These are phyloP conservation scores for Lathyrus tuberosus DNA, from an alignment of 306 rosid species.

Conservation along the genomic window DNA sequence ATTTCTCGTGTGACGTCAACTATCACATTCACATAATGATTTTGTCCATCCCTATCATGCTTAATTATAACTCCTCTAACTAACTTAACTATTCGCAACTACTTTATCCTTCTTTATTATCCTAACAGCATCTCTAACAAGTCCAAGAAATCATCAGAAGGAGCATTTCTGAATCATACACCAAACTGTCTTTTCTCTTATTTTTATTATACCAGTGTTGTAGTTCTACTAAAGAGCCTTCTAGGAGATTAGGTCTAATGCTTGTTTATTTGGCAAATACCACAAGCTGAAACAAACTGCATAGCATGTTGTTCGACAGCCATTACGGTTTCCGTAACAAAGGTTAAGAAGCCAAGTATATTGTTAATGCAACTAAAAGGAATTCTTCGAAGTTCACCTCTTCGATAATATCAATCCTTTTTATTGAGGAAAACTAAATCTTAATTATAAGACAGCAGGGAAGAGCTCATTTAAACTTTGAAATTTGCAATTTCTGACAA, in stretches of 20 bases:
- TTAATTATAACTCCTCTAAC: background rate
- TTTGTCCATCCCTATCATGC: background rate
- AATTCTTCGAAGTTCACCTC: background rate
- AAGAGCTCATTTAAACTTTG: background rate
- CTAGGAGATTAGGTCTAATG: background rate
- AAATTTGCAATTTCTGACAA: no score
- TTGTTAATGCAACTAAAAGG: background rate
- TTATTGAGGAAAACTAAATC: constrained; percentile 5
- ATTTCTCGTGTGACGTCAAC: background rate
- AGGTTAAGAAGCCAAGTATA: background rate
- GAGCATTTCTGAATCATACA: background rate
- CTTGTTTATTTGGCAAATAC: background rate
- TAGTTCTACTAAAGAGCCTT: constrained; percentile 2
- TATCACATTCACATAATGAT: background rate
- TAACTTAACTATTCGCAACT: background rate
- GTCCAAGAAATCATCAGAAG: background rate
- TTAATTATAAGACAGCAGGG: constrained; percentile 3
- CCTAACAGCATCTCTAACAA: background rate
- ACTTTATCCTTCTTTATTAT: background rate
- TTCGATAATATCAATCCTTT: background rate
- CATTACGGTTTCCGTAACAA: background rate
- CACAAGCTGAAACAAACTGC: background rate
- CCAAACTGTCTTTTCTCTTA: background rate
- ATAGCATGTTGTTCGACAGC: background rate
- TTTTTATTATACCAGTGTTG: background rate